phyloP scores from a whole-genome alignment of 306 rosid species.

The Dryas octopetala region DNA sequence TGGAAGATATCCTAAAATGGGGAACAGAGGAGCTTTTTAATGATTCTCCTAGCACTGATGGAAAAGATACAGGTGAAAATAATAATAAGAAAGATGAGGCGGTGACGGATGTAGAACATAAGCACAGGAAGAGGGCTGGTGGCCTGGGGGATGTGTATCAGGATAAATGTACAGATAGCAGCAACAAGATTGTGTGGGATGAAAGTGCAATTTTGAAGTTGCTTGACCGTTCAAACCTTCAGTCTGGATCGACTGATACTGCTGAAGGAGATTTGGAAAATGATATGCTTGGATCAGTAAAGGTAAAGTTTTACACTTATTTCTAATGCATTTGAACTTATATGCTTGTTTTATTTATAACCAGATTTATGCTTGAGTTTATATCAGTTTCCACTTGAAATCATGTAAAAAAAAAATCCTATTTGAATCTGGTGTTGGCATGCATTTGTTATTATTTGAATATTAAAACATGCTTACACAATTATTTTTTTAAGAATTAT shows the following conservation, averaged over 20 bases:
- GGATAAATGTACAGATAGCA: slow-evolving; percentile 87
- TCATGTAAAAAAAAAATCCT: neutral
- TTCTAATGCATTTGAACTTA: slow-evolving; percentile 24
- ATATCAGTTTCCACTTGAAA: neutral
- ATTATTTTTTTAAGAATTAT: neutral
- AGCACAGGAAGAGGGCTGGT: slow-evolving; percentile 90
- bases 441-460: neutral
- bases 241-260: slow-evolving; percentile 66
- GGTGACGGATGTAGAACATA: slow-evolving; percentile 65
- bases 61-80: slow-evolving; percentile 61
- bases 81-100: slow-evolving; percentile 72
- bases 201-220: slow-evolving; percentile 87
- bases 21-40: slow-evolving; percentile 97
- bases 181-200: slow-evolving; percentile 88
- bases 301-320: slow-evolving; percentile 55
- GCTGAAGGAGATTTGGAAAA: slow-evolving; percentile 90
- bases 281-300: slow-evolving; percentile 95
- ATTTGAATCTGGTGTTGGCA: neutral
- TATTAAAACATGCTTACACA: neutral
- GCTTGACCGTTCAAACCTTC: slow-evolving; percentile 94
- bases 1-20: slow-evolving; percentile 97
- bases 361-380: neutral
- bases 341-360: neutral
- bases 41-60: slow-evolving; percentile 60
- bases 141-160: slow-evolving; percentile 91